Evolutionary conservation across 2,329 filamentous ascomycete species (phyloP).

Genomic region (Tolypocladium album): DNA sequence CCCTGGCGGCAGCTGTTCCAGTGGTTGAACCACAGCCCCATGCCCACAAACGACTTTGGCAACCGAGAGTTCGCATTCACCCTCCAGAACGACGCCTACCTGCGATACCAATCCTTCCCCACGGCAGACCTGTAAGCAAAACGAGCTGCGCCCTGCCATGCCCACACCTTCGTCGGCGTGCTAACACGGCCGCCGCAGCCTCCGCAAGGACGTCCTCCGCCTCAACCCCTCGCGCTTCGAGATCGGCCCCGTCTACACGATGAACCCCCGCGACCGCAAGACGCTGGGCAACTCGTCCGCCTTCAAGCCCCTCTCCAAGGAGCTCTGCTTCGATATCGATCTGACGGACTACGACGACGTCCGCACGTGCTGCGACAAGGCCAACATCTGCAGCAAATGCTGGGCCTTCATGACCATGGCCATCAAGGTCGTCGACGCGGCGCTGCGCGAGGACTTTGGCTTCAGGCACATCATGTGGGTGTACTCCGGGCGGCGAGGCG

Average conservation of each 20-base stretch:
- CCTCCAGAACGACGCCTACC: conserved; percentile 81
- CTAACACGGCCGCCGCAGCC: conserved; percentile 29
- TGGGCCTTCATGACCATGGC: conserved; percentile 98
- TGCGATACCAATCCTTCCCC: conserved; percentile 71
- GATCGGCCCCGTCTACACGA: conserved; percentile 93
- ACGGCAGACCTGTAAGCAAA: conserved; percentile 38
- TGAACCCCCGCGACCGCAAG: conserved; percentile 90
- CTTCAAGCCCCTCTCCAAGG: conserved; percentile 83
- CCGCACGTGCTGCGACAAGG: conserved; percentile 86
- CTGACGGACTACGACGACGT: conserved; percentile 98
- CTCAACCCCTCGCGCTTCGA: conserved; percentile 91
- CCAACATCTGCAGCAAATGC: conserved; percentile 87
- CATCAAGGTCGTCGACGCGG: conserved; percentile 82
- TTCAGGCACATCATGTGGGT: conserved; percentile 98
- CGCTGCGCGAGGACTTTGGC: conserved; percentile 86
- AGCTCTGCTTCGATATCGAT: conserved; percentile 98
- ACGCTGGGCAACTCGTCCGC: conserved; percentile 66
- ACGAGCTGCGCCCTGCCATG: background rate
- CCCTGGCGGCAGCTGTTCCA: conserved; percentile 93
- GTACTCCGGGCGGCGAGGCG: conserved; percentile 91
- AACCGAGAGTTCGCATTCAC: conserved; percentile 96
- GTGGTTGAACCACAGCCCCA: conserved; percentile 91
- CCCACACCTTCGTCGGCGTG: background rate
- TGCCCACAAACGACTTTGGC: conserved; percentile 76
- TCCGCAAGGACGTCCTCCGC: conserved; percentile 84